phyloP scores from a whole-genome alignment of 2,329 filamentous ascomycete genomes.

The Phialemoniopsis sp. region DNA sequence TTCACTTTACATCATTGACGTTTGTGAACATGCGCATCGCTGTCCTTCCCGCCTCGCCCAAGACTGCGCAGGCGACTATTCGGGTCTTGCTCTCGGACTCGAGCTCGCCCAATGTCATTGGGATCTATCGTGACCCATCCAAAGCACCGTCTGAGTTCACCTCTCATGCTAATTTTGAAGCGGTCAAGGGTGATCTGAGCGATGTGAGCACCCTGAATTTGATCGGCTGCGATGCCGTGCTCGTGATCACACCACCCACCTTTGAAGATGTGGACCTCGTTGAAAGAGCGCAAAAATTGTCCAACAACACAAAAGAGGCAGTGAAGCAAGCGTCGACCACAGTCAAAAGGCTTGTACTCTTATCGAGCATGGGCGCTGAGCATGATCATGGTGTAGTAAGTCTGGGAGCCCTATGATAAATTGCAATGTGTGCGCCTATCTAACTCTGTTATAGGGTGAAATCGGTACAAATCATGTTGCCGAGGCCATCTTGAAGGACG shows the following conservation, averaged over 20 bases:
- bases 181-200: conserved; percentile 20
- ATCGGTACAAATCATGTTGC: conserved; percentile 27
- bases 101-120: conserved; percentile 13
- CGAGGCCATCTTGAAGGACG: conserved; percentile 13
- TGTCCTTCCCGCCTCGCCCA: conserved; percentile 25
- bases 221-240: conserved; percentile 18
- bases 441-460: conserved; percentile 21
- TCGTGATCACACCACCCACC: conserved; percentile 23
- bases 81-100: conserved; percentile 16
- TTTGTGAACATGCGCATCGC: conserved; percentile 16
- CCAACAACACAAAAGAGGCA: conserved; percentile 19
- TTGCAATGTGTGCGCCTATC: too few relatives aligned
- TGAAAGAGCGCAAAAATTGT: conserved; percentile 6
- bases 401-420: too few relatives aligned
- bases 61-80: conserved; percentile 22
- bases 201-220: conserved; percentile 24
- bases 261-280: conserved; percentile 18
- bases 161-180: conserved; percentile 16
- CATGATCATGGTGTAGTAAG: conserved; percentile 23
- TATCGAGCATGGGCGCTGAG: conserved; percentile 26
- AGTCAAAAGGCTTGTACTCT: conserved; percentile 23
- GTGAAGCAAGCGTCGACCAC: conserved; percentile 12
- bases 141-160: conserved; percentile 22
- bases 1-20: too few relatives aligned
- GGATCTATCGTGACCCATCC: conserved; percentile 20